These are phyloP conservation scores for Aphanocladium album DNA, from an alignment of 2,329 filamentous ascomycete species.

Conservation along the genomic window DNA sequence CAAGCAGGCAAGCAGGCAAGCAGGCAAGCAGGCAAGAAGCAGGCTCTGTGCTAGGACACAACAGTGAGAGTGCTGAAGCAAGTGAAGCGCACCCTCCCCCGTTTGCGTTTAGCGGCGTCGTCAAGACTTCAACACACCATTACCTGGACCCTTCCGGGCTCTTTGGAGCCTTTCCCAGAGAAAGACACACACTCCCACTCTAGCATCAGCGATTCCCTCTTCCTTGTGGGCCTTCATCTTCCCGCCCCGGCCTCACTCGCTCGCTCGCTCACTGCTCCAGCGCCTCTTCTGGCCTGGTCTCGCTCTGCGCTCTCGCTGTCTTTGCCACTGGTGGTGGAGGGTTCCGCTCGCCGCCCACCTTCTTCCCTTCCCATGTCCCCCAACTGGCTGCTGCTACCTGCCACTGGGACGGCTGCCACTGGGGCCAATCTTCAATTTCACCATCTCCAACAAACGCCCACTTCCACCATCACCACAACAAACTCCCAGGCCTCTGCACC, in stretches of 20 bases:
- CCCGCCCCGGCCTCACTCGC: neutral
- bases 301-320: neutral
- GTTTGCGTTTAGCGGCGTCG: neutral
- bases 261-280: neutral
- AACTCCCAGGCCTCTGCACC: neutral
- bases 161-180: no score
- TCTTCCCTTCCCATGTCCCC: no score
- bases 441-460: slow-evolving; percentile 12
- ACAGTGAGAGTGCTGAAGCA: no score
- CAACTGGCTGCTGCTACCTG: neutral
- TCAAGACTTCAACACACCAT: neutral
- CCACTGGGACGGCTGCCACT: neutral
- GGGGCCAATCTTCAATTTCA: slow-evolving; percentile 5
- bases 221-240: slow-evolving; percentile 1
- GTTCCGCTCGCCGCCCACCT: neutral
- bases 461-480: slow-evolving; percentile 10
- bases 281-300: neutral
- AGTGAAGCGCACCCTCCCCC: no score
- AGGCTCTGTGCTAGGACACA: neutral
- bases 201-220: neutral
- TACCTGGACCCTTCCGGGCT: no score
- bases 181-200: no score
- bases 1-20: no score
- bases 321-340: slow-evolving; percentile 1
- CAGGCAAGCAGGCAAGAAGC: no score